phyloP scores from a whole-genome alignment of 345 rosid species.

The Populus nigra region DNA sequence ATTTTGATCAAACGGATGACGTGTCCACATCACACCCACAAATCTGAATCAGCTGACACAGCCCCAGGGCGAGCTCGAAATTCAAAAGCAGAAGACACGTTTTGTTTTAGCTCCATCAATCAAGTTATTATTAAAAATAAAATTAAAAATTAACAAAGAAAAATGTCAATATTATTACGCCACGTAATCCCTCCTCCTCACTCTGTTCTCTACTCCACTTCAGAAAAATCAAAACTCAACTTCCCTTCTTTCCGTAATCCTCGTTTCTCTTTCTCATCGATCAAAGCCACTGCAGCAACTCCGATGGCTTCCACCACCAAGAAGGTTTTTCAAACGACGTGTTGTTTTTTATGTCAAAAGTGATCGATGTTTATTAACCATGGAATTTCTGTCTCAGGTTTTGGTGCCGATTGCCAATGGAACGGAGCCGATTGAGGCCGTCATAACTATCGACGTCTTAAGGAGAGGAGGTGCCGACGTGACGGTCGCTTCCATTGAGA shows the following conservation, averaged over 20 bases:
- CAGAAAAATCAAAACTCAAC: background rate
- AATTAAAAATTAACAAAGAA: background rate
- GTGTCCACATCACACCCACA: no score
- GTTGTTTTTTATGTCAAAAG: background rate
- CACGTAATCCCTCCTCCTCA: slow-evolving; percentile 23
- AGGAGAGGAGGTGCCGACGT: slow-evolving; percentile 85
- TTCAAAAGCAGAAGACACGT: no score
- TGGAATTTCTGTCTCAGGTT: slow-evolving; percentile 42
- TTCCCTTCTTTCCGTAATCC: slow-evolving; percentile 19
- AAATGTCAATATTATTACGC: slow-evolving; percentile 30
- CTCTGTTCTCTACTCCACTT: slow-evolving; percentile 4
- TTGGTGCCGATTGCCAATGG: slow-evolving; percentile 91
- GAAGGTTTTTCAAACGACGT: slow-evolving; percentile 30
- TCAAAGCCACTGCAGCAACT: slow-evolving; percentile 21
- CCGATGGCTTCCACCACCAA: slow-evolving; percentile 58
- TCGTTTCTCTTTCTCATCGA: slow-evolving; percentile 28
- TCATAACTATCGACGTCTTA: slow-evolving; percentile 72
- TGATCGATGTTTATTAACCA: background rate
- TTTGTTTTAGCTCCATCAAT: no score
- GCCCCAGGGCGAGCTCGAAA: no score
- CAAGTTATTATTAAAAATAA: no score
- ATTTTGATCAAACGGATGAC: no score
- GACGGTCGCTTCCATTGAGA: slow-evolving; percentile 77
- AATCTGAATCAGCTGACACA: no score
- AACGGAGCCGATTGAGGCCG: slow-evolving; percentile 93